A percentile compares a stretch with the other conserved stretches of the same genome.
phyloP scores from a whole-genome alignment of 345 rosid genomes.

The Acer campestre region DNA sequence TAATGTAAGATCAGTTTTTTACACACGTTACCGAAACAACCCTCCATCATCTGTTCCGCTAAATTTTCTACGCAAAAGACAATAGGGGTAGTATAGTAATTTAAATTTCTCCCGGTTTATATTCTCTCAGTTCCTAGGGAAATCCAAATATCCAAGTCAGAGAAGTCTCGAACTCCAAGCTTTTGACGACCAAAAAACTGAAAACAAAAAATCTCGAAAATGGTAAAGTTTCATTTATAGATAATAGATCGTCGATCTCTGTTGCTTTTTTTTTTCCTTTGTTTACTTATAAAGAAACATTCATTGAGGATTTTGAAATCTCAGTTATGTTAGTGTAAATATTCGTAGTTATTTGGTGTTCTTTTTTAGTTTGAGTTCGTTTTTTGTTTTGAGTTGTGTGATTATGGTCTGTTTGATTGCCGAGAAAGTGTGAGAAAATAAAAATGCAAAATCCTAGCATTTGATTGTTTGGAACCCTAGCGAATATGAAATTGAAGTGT shows the following conservation, averaged over 20 bases:
- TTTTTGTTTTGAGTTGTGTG: not conserved
- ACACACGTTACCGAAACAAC: not conserved
- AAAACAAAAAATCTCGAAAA: not conserved
- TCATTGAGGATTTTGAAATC: not conserved
- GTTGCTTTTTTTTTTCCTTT: not conserved
- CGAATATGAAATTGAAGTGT: not conserved
- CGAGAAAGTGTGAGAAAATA: not conserved
- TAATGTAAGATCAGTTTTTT: no score
- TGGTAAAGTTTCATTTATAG: not conserved
- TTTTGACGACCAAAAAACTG: not conserved
- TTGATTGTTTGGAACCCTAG: constrained; percentile 8
- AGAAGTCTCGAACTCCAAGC: not conserved
- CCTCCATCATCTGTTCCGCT: not conserved
- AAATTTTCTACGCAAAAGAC: not conserved
- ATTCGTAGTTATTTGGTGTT: not conserved
- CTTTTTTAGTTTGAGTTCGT: not conserved
- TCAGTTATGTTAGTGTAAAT: not conserved
- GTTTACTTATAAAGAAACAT: not conserved
- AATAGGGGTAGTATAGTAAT: not conserved
- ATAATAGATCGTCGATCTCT: not conserved
- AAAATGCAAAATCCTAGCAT: not conserved
- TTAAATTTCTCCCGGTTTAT: not conserved
- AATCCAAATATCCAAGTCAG: not conserved
- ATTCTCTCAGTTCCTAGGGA: not conserved
- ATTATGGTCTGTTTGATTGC: not conserved